A percentile compares a stretch with the other conserved stretches of the same genome.
Evolutionary conservation across 2,329 filamentous ascomycete species (phyloP).

Genomic region (Talaromyces marneffei): DNA sequence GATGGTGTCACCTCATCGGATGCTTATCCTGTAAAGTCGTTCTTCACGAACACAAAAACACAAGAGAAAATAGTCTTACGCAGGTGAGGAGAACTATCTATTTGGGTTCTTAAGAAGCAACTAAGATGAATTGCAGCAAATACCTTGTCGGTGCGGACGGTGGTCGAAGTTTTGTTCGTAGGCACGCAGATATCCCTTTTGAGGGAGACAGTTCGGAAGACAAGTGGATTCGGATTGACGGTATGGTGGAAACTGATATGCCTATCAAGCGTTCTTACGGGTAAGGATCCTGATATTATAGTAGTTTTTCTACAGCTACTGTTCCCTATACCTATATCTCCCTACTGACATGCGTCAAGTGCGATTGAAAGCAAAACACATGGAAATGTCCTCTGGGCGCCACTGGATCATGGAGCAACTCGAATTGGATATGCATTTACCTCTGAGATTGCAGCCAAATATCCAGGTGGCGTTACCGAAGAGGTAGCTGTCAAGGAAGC

Average conservation of each 20-base stretch:
- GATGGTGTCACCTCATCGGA: neutral
- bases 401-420: constrained; percentile 20
- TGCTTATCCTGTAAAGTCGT: neutral
- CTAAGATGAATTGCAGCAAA: neutral
- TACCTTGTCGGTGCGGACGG: constrained; percentile 47
- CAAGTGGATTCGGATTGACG: constrained; percentile 21
- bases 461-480: constrained; percentile 12
- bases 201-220: constrained; percentile 33
- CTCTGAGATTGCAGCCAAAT: constrained; percentile 17
- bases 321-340: neutral
- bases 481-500: constrained; percentile 20
- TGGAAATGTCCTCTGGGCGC: constrained; percentile 29
- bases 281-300: neutral
- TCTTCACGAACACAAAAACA: neutral
- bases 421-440: constrained; percentile 20
- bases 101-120: neutral
- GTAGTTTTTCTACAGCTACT: neutral
- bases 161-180: constrained; percentile 42
- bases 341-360: neutral
- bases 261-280: constrained; percentile 19
- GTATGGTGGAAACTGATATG: constrained; percentile 25
- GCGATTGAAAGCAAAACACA: constrained; percentile 18
- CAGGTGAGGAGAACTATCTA: neutral
- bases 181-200: constrained; percentile 34
- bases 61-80: neutral